phyloP scores from a whole-genome alignment of 768 basidiomycete species.

The Porphyrellus cyaneotinctus region DNA sequence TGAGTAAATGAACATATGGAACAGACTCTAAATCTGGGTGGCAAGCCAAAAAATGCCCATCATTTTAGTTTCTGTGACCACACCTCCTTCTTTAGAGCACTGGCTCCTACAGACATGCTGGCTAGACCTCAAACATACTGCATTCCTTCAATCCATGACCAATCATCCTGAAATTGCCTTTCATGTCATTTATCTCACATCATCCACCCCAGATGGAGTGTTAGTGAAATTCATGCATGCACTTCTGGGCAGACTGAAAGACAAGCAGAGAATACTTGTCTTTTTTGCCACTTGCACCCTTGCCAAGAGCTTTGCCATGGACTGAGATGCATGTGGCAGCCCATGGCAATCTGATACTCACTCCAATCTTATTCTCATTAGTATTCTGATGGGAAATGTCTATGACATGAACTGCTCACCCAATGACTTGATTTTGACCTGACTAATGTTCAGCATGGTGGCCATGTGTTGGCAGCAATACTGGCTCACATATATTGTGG shows the following conservation, averaged over 20 bases:
- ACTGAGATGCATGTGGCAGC: no score
- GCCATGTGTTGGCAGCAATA: no score
- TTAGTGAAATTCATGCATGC: neutral
- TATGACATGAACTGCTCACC: no score
- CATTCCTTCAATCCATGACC: neutral
- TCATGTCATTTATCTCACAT: neutral
- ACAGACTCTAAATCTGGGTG: neutral
- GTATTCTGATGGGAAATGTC: no score
- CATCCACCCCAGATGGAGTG: accelerated
- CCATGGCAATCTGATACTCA: no score
- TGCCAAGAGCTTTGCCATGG: neutral
- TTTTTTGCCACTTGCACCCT: neutral
- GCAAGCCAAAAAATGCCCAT: neutral
- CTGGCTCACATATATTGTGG: no score
- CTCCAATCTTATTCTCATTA: no score
- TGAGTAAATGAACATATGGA: neutral
- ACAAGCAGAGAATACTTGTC: neutral
- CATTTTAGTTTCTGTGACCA: neutral
- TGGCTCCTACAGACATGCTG: neutral
- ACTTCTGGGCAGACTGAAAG: neutral
- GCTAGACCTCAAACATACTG: neutral
- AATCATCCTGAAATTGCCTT: slow-evolving; percentile 3
- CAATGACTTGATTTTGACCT: no score
- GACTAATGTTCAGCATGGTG: no score
- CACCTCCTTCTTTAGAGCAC: neutral